Evolutionary conservation across 1,139 yeast genomes (phyloP).

Genomic region (Protomyces arabidopsidicola): DNA sequence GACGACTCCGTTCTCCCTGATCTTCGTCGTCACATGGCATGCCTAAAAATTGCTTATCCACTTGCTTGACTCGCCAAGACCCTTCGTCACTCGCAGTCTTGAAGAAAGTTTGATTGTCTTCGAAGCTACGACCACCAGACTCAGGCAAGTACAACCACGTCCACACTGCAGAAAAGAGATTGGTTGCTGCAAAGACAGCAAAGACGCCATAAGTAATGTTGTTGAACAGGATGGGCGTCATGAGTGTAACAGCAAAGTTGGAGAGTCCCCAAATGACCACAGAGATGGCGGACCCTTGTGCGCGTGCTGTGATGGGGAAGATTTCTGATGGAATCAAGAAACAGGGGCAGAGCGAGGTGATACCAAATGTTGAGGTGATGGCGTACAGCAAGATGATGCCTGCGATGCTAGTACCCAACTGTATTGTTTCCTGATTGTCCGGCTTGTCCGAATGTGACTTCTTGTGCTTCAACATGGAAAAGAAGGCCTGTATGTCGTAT

Average conservation of each 20-base stretch:
- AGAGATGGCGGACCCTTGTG: conserved; percentile 22
- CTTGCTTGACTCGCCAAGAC: conserved; percentile 17
- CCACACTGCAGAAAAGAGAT: conserved; percentile 16
- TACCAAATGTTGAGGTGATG: conserved; percentile 23
- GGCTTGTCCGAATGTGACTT: not conserved
- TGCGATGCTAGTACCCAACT: conserved; percentile 10
- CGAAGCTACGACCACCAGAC: conserved; percentile 23
- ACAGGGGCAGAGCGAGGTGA: conserved; percentile 20
- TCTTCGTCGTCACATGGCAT: conserved; percentile 1
- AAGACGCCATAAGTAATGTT: conserved; percentile 13
- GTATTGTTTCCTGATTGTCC: not conserved
- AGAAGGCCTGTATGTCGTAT: conserved; percentile 1
- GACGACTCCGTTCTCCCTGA: not conserved
- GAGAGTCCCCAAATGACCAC: conserved; percentile 23
- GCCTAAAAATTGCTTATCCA: conserved; percentile 18
- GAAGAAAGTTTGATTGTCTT: conserved; percentile 23
- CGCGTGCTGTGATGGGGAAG: conserved; percentile 24
- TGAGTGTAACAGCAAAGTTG: conserved; percentile 19
- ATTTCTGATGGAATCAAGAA: conserved; percentile 22
- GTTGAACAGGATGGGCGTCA: conserved; percentile 25
- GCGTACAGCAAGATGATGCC: conserved; percentile 14
- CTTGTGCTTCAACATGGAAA: not conserved
- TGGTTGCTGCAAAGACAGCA: conserved; percentile 11
- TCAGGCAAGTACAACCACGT: conserved; percentile 20
- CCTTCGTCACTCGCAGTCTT: conserved; percentile 17